Conservation (phyloP, 2,329 filamentous ascomycete species). For the Neospermospora avenae region DNA sequence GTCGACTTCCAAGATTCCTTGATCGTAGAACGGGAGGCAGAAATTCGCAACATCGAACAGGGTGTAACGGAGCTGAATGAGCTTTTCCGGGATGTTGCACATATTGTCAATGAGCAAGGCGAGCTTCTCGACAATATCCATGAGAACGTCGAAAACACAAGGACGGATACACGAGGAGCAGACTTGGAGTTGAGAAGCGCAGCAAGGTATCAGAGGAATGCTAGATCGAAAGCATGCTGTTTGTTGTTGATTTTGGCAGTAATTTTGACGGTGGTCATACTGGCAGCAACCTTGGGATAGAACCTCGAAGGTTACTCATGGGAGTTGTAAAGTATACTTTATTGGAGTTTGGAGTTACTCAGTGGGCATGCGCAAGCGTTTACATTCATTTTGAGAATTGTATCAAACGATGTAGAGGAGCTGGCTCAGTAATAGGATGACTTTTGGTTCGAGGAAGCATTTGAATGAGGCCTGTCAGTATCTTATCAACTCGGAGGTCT, state of each 20-base stretch:
- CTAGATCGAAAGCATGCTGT: conserved; percentile 91
- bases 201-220: conserved; percentile 90
- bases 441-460: neutral
- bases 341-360: conserved; percentile 11
- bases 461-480: neutral
- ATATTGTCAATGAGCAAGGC: conserved; percentile 94
- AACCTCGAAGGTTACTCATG: neutral
- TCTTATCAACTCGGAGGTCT: no score
- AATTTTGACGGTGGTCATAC: conserved; percentile 82
- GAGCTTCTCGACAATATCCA: conserved; percentile 83
- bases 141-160: conserved; percentile 81
- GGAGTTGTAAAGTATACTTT: conserved; percentile 7
- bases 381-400: neutral
- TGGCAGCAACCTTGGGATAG: conserved; percentile 78
- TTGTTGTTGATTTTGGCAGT: conserved; percentile 83
- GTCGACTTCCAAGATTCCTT: conserved; percentile 96
- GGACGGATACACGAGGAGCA: conserved; percentile 78
- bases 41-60: conserved; percentile 97
- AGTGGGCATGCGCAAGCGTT: conserved; percentile 1
- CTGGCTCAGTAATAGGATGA: neutral
- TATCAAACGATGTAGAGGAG: neutral
- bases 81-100: conserved; percentile 94
- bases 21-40: conserved; percentile 92
- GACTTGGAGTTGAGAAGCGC: conserved; percentile 83
- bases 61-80: conserved; percentile 94